Base-by-base conservation (phyloP, 805 yeast species). In the Trichomonascus vanleenenianus region DNA sequence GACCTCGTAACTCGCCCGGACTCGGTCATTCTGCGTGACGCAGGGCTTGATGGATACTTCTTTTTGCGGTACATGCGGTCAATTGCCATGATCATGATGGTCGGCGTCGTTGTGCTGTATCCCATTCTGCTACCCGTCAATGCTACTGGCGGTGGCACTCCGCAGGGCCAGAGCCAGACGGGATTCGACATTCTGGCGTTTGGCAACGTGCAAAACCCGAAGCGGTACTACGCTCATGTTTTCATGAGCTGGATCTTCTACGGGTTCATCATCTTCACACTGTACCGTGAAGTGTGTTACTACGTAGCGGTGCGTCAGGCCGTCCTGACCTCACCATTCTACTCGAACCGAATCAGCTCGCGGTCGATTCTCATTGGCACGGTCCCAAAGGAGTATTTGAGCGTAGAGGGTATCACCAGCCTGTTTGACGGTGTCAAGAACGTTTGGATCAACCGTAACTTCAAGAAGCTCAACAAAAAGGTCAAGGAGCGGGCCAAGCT, bases 1-100 rank as follows among this genome's bases (percentile, higher is more conserved):
- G 79, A 81, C 5, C 60, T 91, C 25, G 55, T 85, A 42, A 65
- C 73, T 40, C 81, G 84, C 58, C 77, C 86, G 1, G 88, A 85
- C 46, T 68, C 83, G 40, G 85, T 85, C 58, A 72, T 89, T 45
- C 77, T 91, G 48, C 80, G 82, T 53, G 94, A 91, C 57, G 83
- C 93, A 16, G 97, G 97, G 14, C 61, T 91, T n/a, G 97, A 91
- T 61, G 97, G 96, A 3, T 91, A 85, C 67, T 81, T 93, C 59
- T 91, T 89, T 62, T 66, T 88, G 50, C 73, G 98, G 53, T 93
- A 84, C 59, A 63, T 93, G 25, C 72, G 76, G 42, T 57, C 83
- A 32, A 67, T 86, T 51, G 67, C 76, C 10, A 49, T 68, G 4
- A 59, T 79, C 35, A 76, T 80, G 47, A 70, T 79, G 1, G 66